Evolutionary conservation across 179 eudicot species (phyloP).

Genomic region (Spergularia azorica): DNA sequence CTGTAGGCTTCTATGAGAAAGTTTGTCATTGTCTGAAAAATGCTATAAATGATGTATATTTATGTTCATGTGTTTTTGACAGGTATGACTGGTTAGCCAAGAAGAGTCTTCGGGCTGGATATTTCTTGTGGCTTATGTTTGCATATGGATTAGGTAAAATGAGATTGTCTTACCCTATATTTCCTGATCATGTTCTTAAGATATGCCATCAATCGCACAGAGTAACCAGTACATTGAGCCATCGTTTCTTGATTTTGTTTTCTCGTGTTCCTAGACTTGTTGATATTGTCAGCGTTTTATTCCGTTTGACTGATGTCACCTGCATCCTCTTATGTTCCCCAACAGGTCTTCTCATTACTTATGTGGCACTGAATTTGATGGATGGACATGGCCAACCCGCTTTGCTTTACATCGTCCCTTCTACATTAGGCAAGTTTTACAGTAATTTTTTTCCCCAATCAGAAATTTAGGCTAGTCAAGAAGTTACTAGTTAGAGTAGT

Average conservation of each 20-base stretch:
- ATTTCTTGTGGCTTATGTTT: slow-evolving; percentile 79
- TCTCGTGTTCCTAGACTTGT: neutral
- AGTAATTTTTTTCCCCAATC: neutral
- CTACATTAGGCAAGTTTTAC: slow-evolving; percentile 57
- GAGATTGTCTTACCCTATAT: neutral
- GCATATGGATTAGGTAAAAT: slow-evolving; percentile 74
- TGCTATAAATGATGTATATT: slow-evolving; percentile 11
- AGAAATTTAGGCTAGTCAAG: neutral
- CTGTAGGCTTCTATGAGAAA: neutral
- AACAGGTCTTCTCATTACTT: slow-evolving; percentile 82
- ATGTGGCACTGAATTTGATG: slow-evolving; percentile 85
- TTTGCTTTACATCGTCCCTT: slow-evolving; percentile 77
- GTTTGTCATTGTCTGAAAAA: neutral
- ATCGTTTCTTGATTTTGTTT: neutral
- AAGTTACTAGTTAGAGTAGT: neutral
- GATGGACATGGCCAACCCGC: slow-evolving; percentile 95
- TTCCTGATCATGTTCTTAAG: neutral
- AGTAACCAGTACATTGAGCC: too few relatives aligned
- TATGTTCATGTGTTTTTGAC: slow-evolving; percentile 19
- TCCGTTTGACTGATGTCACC: neutral
- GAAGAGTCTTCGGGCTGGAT: slow-evolving; percentile 73
- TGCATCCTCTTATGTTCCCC: neutral
- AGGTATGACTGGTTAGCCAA: slow-evolving; percentile 91
- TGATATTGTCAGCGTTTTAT: too few relatives aligned
- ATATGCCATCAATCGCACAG: too few relatives aligned